Percentiles rank a stretch among this genome's conserved stretches.
These are phyloP conservation scores for Telopea speciosissima DNA, from an alignment of 177 flowering plant species.

Conservation along the genomic window DNA sequence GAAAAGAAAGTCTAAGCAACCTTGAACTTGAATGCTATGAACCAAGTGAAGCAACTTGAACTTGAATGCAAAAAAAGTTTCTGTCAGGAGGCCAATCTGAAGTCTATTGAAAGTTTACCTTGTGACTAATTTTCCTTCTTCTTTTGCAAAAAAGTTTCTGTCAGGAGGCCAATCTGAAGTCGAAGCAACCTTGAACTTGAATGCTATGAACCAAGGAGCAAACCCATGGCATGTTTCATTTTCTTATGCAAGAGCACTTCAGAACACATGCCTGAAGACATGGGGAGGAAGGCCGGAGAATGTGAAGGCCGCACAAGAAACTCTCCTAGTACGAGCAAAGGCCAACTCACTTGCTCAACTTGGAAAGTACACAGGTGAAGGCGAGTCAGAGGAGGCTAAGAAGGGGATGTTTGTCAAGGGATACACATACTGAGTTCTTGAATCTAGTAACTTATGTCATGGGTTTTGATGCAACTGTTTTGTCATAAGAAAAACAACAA, in stretches of 20 bases:
- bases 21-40: too few species aligned
- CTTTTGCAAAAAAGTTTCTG: background rate
- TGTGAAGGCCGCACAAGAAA: background rate
- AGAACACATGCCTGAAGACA: slow-evolving; percentile 2
- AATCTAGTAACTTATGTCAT: background rate
- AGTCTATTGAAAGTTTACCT: background rate
- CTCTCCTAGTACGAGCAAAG: slow-evolving; percentile 1
- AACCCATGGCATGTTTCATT: slow-evolving; percentile 5
- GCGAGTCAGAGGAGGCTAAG: slow-evolving; percentile 1
- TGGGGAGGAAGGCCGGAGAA: slow-evolving; percentile 2
- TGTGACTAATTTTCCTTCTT: background rate
- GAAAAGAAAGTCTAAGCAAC: too few species aligned
- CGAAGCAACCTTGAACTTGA: background rate
- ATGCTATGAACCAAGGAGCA: background rate
- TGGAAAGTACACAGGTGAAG: background rate
- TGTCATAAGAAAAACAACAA: too few species aligned
- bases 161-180: slow-evolving; percentile 5
- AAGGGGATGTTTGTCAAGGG: slow-evolving; percentile 5
- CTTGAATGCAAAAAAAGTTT: too few species aligned
- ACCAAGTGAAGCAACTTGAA: too few species aligned
- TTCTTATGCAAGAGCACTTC: slow-evolving; percentile 1
- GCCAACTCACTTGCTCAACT: background rate
- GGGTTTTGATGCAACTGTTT: too few species aligned
- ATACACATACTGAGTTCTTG: background rate
- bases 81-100: too few species aligned